Evolutionary conservation across 768 basidiomycete genomes (phyloP), one percentile per base, ranked within the genome.

Genomic region (Naganishia vaughanmartiniae): DNA sequence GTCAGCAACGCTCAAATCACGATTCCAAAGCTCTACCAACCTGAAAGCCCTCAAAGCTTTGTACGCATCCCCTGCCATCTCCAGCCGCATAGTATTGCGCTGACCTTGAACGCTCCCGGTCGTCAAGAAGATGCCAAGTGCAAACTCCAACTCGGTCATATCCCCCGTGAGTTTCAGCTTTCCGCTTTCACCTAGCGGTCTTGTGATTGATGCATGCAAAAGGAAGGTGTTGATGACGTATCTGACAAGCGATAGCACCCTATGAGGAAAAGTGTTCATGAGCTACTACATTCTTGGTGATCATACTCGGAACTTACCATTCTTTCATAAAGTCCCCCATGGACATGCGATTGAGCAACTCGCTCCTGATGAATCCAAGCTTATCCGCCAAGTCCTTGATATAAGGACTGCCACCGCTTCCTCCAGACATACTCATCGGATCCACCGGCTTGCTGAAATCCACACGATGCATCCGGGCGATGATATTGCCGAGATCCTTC

Each of bases 141-240:
- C 88, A 79, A 98, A 96, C 83, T 99, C 96, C 71, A 98, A 85
- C 79, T 93, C 91, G 0, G 94, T 90, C 93, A 97, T 95, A 80
- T 99, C 95, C 56, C 88, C 90, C 69, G 93, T 92, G 73, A 98
- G 84, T 82, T 95, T 93, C 30, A 99, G 86, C 79, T 96, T 97
- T 17, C 94, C 93, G 70, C 87, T 86, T 83, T 99, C 96, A 6
- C 93, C 90, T 5, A 98, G 84, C 0, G 94, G 94, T 74, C 88
- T 88, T 11, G 89, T 91, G 69, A 98, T 92, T 30, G 92, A 95
- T n/a, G 90, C 89, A 76, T 99, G 94, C 45, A 97, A 81, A 12
- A 99, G 87, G 81, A 97, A 99, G 2, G 87, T 90, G 73, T 87
- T 86, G 56, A 97, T 89, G 42, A 90, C 87, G 78, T 89, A 89